Evolutionary conservation across 1,139 yeast species (phyloP), one percentile per base, ranked within the genome.

Genomic region (Taphrina confusa): DNA sequence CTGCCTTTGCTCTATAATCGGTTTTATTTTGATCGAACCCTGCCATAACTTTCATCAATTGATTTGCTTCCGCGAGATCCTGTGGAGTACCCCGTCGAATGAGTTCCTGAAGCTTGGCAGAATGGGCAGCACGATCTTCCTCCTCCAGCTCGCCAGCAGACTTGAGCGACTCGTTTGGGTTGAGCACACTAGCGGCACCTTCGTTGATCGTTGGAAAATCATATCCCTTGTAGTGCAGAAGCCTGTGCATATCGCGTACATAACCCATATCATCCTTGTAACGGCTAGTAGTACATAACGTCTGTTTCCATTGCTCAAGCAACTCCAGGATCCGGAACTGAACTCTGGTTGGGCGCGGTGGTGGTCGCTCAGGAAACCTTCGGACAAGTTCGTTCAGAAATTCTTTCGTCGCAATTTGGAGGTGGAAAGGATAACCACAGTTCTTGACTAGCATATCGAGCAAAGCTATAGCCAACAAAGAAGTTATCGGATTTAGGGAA

Each of bases 251-350:
- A 71, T 94, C 98, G 67, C 95, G 82, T 66, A 92, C 87, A 72
- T 87, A 89, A 8, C 90, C 92, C 69, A 92, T 78, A 72, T 92
- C 99, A 52, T 90, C 95, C 72, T 88, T 89, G 72, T 92, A 87
- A 69, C 88, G 82, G 39, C 95, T 84, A 59, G 95, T 89, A 69
- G 86, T 84, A 74, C 97, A 92, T 62, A 92, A 82, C 1, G 98
- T 92, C 72, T 89, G 95, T 71, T 88, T 85, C 99, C 99, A 92
- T 73, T 92, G 97, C 73, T 92, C 96, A 69, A 92, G 86, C 61
- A 91, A 90, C 62, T 94, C 92, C 70, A 92, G 79, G 65, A 92
- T 84, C 67, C 90, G 78, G 69, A 90, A 77, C 71, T 92, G 97
- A 20, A 89, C 85, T 66, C 92, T 79, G 22, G 94, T 78, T 72